Evolutionary conservation across 140 eudicot species (phyloP).

Genomic region (Stevia rebaudiana): DNA sequence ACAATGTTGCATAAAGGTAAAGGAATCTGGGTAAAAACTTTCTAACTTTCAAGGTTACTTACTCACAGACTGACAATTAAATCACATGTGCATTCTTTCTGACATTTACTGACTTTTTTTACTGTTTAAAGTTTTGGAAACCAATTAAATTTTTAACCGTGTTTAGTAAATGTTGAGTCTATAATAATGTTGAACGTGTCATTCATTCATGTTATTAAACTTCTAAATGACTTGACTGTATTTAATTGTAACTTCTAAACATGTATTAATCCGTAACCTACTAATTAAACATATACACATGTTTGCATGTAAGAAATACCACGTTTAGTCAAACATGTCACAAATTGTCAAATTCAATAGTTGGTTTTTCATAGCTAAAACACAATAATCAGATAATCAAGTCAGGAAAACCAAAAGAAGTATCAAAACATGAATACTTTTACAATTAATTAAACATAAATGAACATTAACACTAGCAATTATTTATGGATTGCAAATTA

Average conservation of each 20-base stretch:
- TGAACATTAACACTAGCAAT: conserved; percentile 27
- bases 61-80: neutral
- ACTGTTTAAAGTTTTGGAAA: neutral
- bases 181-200: neutral
- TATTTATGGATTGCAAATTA: conserved; percentile 38
- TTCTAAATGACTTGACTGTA: no score
- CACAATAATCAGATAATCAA: neutral
- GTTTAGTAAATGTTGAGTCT: neutral
- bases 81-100: conserved; percentile 19
- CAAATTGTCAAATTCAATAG: no score
- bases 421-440: conserved; percentile 5
- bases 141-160: no score
- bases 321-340: no score
- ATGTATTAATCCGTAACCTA: no score
- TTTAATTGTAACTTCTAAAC: no score
- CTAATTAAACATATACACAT: no score
- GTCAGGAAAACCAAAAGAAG: neutral
- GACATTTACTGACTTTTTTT: neutral
- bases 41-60: neutral
- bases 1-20: neutral
- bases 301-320: no score
- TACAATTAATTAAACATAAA: conserved; percentile 11
- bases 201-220: no score
- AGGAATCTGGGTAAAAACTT: conserved; percentile 17
- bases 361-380: no score